Evolutionary conservation across 1,139 yeast species (phyloP).

Genomic region (Sugiyamaella paludigena): DNA sequence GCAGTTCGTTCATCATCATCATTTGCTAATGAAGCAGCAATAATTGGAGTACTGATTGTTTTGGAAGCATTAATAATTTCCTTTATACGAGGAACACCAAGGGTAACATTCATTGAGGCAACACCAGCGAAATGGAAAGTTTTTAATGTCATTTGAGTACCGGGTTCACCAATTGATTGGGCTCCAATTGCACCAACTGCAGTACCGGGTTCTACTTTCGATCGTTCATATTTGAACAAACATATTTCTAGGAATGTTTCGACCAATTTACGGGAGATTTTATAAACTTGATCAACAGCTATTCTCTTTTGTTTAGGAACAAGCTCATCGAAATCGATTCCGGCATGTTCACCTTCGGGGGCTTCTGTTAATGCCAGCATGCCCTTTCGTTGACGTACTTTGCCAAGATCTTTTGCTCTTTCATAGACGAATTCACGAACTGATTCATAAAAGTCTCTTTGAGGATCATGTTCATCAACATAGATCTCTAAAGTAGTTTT

Average conservation of each 20-base stretch:
- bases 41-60: constrained; percentile 92
- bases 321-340: constrained; percentile 49
- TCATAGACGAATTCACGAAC: constrained; percentile 58
- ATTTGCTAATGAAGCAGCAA: constrained; percentile 89
- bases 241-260: constrained; percentile 73
- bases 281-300: constrained; percentile 71
- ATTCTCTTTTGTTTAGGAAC: constrained; percentile 36
- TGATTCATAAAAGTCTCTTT: constrained; percentile 75
- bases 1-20: constrained; percentile 97
- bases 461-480: constrained; percentile 83
- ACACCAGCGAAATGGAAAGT: constrained; percentile 99
- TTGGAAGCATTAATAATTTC: constrained; percentile 98
- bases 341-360: constrained; percentile 42
- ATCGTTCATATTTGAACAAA: constrained; percentile 76
- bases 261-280: constrained; percentile 62
- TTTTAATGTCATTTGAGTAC: constrained; percentile 98
- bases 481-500: constrained; percentile 31
- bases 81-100: constrained; percentile 98
- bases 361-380: constrained; percentile 46
- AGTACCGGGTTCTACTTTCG: constrained; percentile 98
- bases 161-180: constrained; percentile 98
- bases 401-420: constrained; percentile 58
- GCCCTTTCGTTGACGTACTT: constrained; percentile 55
- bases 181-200: constrained; percentile 99
- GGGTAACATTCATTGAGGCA: constrained; percentile 96